Evolutionary conservation across 2,329 filamentous ascomycete genomes (phyloP).

Genomic region (Magnaporthiopsis rhizophila): DNA sequence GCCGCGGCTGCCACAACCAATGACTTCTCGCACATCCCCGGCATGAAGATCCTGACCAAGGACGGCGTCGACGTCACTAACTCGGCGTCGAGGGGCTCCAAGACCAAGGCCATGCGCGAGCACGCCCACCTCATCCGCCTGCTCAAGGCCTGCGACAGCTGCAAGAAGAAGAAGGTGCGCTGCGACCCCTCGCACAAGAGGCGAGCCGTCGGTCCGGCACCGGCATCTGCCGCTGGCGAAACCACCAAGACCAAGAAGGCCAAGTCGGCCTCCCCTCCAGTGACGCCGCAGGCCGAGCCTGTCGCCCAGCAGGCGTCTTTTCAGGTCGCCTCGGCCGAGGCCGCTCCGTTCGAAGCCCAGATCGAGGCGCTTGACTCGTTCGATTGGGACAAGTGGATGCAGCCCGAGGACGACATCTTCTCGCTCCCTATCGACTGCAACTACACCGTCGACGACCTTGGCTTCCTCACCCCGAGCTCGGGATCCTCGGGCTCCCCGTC

Average conservation of each 20-base stretch:
- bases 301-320: constrained; percentile 1
- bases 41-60: constrained; percentile 60
- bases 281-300: constrained; percentile 15
- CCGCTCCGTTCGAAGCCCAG: constrained; percentile 12
- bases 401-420: constrained; percentile 30
- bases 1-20: constrained; percentile 13
- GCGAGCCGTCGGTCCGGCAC: constrained; percentile 27
- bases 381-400: constrained; percentile 32
- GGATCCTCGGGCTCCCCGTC: constrained; percentile 24
- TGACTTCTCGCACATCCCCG: constrained; percentile 47
- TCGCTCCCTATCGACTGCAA: constrained; percentile 31
- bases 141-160: constrained; percentile 58
- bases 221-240: constrained; percentile 20
- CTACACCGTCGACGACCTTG: constrained; percentile 36
- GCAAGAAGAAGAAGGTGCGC: constrained; percentile 54
- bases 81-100: constrained; percentile 52
- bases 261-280: constrained; percentile 19
- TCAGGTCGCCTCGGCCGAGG: not conserved
- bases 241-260: constrained; percentile 34
- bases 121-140: constrained; percentile 60
- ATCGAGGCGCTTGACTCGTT: constrained; percentile 13
- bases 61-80: constrained; percentile 57
- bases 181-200: constrained; percentile 54
- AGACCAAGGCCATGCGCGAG: constrained; percentile 60
- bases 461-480: constrained; percentile 31